Percentiles rank a stretch among this genome's conserved stretches.
These are phyloP conservation scores for Ganoderma resinaceum DNA, from an alignment of 1,284 basidiomycete genomes.

Conservation along the genomic window DNA sequence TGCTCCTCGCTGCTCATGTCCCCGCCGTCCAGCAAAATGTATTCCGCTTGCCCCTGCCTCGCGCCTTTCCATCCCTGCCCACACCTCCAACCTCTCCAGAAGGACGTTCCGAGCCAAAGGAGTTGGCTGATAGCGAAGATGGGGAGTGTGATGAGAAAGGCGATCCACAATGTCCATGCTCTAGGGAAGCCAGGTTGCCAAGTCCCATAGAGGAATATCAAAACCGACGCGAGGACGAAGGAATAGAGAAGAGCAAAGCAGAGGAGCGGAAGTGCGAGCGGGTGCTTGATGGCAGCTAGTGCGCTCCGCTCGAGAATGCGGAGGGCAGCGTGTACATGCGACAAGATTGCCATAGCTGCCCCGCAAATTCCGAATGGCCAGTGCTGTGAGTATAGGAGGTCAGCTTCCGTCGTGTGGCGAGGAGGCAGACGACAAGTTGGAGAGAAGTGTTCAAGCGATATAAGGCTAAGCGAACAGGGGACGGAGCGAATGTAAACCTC, in stretches of 20 bases:
- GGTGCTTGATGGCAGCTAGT: constrained; percentile 14
- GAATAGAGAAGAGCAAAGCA: constrained; percentile 27
- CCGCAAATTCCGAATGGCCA: neutral
- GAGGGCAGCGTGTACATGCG: constrained; percentile 9
- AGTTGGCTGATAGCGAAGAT: constrained; percentile 31
- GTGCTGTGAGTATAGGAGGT: neutral
- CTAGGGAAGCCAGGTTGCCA: constrained; percentile 33
- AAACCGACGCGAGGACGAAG: constrained; percentile 14
- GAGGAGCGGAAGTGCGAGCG: constrained; percentile 25
- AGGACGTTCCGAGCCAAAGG: constrained; percentile 23
- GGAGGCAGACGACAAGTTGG: neutral
- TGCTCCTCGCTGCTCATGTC: neutral
- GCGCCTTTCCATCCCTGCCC: constrained; percentile 12
- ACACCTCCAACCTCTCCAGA: constrained; percentile 10
- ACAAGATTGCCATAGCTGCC: neutral
- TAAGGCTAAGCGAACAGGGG: neutral
- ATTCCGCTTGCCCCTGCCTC: constrained; percentile 17
- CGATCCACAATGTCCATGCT: constrained; percentile 31
- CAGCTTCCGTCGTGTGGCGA: neutral
- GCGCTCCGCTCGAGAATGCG: constrained; percentile 13
- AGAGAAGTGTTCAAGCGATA: neutral
- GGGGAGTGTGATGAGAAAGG: constrained; percentile 30
- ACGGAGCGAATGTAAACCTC: neutral
- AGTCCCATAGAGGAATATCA: constrained; percentile 19
- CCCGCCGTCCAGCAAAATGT: constrained; percentile 26